Base-by-base conservation (phyloP, 2,329 filamentous ascomycete genomes). In the Sarocladium kiliense region DNA sequence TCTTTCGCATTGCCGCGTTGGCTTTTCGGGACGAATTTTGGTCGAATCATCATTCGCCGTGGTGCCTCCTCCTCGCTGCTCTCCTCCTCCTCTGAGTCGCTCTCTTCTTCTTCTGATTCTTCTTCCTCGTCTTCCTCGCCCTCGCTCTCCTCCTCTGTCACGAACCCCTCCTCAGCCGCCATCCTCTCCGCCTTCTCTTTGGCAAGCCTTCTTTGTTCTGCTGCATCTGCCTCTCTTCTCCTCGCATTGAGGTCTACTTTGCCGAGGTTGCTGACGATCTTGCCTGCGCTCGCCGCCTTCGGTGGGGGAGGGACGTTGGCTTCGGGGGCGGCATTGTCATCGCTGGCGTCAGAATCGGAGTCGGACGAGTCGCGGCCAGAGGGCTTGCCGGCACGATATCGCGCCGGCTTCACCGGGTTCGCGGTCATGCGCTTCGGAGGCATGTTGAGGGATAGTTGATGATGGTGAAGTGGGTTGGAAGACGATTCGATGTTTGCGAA, bases 391-490 rank as follows among this genome's bases (percentile, higher is more conserved):
- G 93, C 87, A 57, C 91, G 86, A 65, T 97, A 88, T 56, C 94
- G 88, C 62, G 86, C 83, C 23, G 91, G 89, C 68, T 85, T 86
- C 57, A 87, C 74, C 3, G 90, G 91, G 66, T 97, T 96, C 59
- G 92, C 91, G 59, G 93, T 97, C 89, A 97, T 96, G 65, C 89
- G 88, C 69, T 89, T 91, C 12, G 86, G 84, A 58, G 88, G 86
- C 80, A 82, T 83, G 57, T 54, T 65, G 61, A 10, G 18, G 27
- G 27, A 3, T 36, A 6, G 42, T n/a, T n/a, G 42, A 19, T 25
- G 32, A 42, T 42, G 30, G 14, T 14, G 7, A 21, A 42, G 16
- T 2, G 51, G 18, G 12, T 5, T 27, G 34, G 18, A 25, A 10
- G 41, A 12, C 18, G 21, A 12, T 18, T 21, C 3, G 9, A 21